Evolutionary conservation across 768 basidiomycete genomes (phyloP).

Genomic region (Rhizopogon vulgaris): DNA sequence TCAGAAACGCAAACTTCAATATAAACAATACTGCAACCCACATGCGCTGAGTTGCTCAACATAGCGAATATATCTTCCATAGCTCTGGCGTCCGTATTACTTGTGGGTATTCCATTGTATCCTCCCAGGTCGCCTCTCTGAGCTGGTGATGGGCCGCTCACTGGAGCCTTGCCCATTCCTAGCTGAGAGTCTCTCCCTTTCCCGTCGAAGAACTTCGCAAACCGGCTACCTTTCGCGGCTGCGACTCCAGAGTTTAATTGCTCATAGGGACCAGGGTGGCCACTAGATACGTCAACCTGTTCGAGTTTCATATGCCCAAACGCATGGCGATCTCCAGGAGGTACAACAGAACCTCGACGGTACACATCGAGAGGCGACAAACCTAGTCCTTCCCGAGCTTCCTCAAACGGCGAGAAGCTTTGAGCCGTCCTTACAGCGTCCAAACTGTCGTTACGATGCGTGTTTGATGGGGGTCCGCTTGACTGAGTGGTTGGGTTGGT

Average conservation of each 20-base stretch:
- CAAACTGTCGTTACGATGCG: slow-evolving; percentile 1
- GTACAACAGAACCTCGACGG: slow-evolving; percentile 13
- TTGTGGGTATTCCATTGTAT: slow-evolving; percentile 31
- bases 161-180: slow-evolving; percentile 32
- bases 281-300: slow-evolving; percentile 15
- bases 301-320: slow-evolving; percentile 15
- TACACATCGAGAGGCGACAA: slow-evolving; percentile 14
- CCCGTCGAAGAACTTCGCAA: slow-evolving; percentile 85
- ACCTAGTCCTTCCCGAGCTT: slow-evolving; percentile 18
- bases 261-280: slow-evolving; percentile 16
- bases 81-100: slow-evolving; percentile 46
- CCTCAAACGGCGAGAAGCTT: slow-evolving; percentile 57
- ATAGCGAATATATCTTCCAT: slow-evolving; percentile 82
- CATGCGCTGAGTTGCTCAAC: slow-evolving; percentile 73
- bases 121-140: slow-evolving; percentile 40
- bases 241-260: slow-evolving; percentile 39
- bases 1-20: slow-evolving; percentile 5
- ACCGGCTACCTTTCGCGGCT: slow-evolving; percentile 68
- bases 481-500: slow-evolving; percentile 1
- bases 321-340: slow-evolving; percentile 15
- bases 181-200: slow-evolving; percentile 44
- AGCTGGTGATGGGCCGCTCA: slow-evolving; percentile 37
- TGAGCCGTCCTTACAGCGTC: slow-evolving; percentile 14
- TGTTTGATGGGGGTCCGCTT: background rate
- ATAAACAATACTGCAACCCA: slow-evolving; percentile 25